Conservation (phyloP, 2,329 filamentous ascomycete genomes). For the Pseudogymnoascus sp. region DNA sequence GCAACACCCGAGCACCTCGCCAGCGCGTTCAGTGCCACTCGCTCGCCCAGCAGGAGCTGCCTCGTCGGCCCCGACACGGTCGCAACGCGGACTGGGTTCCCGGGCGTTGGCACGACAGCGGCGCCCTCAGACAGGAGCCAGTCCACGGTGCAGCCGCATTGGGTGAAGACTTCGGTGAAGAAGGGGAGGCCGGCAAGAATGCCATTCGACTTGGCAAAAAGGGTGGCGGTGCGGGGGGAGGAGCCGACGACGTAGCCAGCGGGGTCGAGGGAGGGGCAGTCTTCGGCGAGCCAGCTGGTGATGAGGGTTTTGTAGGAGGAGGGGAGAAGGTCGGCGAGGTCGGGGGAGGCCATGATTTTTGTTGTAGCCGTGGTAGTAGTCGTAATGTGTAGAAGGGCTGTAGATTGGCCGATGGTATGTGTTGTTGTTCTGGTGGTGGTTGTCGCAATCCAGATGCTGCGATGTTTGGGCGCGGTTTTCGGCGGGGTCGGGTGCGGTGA, state of each 20-base stretch:
- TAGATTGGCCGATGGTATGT: not conserved
- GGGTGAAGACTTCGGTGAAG: constrained; percentile 85
- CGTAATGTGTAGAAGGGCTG: not conserved
- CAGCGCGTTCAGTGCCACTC: constrained; percentile 84
- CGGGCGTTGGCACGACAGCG: constrained; percentile 49
- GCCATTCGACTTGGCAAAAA: constrained; percentile 64
- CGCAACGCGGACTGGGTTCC: constrained; percentile 54
- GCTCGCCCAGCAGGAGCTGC: constrained; percentile 72
- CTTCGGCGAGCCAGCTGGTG: constrained; percentile 83
- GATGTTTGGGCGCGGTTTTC: not conserved
- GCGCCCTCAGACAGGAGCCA: constrained; percentile 78
- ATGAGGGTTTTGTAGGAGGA: constrained; percentile 76
- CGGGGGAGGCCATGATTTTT: constrained; percentile 18
- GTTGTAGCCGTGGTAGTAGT: not conserved
- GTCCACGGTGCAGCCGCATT: constrained; percentile 83
- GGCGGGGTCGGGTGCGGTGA: not conserved
- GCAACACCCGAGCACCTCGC: constrained; percentile 89
- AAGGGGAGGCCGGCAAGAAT: constrained; percentile 89
- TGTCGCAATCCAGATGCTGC: not conserved
- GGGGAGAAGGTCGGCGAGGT: constrained; percentile 67
- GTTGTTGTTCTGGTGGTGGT: not conserved
- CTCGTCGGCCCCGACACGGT: constrained; percentile 80
- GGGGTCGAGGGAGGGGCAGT: constrained; percentile 94
- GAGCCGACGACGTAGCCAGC: constrained; percentile 93
- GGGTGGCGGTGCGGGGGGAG: constrained; percentile 50